Evolutionary conservation across 495 filamentous ascomycete genomes (phyloP).

Genomic region (Astrothelium subdiscretum): DNA sequence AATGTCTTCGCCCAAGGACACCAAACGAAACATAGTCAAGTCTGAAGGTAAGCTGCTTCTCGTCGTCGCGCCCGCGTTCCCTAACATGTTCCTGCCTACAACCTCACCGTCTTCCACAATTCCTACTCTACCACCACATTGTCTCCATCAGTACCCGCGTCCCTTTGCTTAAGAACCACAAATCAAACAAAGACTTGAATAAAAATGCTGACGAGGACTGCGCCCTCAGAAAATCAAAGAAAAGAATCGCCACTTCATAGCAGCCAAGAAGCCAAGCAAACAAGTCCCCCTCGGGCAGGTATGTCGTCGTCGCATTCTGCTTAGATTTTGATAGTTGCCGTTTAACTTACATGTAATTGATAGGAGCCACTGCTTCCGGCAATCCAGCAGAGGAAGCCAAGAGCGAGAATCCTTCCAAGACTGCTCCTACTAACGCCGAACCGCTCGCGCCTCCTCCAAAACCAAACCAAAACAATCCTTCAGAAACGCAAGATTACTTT

Average conservation of each 20-base stretch:
- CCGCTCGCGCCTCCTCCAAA: conserved; percentile 72
- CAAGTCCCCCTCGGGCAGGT: neutral
- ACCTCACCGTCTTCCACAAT: neutral
- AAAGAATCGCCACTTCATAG: neutral
- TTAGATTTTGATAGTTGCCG: neutral
- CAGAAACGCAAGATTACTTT: conserved; percentile 70
- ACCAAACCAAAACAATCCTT: conserved; percentile 40
- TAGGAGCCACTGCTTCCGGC: neutral
- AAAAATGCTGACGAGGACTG: neutral
- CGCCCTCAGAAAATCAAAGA: conserved; percentile 1
- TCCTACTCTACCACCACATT: neutral
- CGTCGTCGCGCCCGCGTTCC: neutral
- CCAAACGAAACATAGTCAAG: conserved; percentile 16
- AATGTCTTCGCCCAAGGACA: conserved; percentile 26
- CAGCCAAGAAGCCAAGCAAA: neutral
- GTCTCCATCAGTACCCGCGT: neutral
- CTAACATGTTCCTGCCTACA: neutral
- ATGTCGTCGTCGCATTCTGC: neutral
- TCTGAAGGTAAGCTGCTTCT: conserved; percentile 21
- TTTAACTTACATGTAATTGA: neutral
- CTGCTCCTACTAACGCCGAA: conserved; percentile 34
- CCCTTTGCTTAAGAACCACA: too few species aligned
- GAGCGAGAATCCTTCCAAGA: conserved; percentile 19
- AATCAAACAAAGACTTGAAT: neutral
- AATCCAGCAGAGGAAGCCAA: conserved; percentile 17